Evolutionary conservation across 768 basidiomycete genomes (phyloP).

Genomic region (Hemileccinum impolitum): DNA sequence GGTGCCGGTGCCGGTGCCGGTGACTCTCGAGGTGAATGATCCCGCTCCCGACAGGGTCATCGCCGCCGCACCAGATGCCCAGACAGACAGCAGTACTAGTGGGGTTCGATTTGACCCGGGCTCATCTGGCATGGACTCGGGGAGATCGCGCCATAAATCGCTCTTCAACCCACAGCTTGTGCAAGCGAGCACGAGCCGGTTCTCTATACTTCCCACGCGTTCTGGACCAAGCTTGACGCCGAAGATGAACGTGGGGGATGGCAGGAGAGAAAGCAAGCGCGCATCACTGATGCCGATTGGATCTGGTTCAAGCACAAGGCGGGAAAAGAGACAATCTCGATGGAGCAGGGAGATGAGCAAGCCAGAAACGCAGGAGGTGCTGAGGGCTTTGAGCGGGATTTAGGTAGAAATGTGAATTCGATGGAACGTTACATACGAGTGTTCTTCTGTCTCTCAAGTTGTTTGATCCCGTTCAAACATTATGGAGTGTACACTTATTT

Average conservation of each 20-base stretch:
- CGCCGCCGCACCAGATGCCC: neutral
- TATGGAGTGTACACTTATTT: too few species aligned
- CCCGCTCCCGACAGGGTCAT: too few species aligned
- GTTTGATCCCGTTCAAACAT: too few species aligned
- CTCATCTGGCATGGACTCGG: neutral
- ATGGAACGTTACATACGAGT: neutral
- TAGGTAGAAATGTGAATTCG: neutral
- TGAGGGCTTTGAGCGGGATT: slow-evolving; percentile 9
- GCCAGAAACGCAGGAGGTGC: slow-evolving; percentile 22
- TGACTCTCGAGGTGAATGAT: too few species aligned
- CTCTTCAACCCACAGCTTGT: slow-evolving; percentile 8
- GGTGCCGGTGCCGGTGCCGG: too few species aligned
- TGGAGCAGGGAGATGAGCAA: slow-evolving; percentile 18
- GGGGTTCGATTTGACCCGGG: too few species aligned
- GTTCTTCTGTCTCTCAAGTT: neutral
- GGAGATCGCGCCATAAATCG: slow-evolving; percentile 8
- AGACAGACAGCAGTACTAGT: too few species aligned
- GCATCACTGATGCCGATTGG: neutral
- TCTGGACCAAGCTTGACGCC: neutral
- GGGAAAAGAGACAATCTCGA: slow-evolving; percentile 14
- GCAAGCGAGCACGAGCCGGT: slow-evolving; percentile 8
- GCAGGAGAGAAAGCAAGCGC: slow-evolving; percentile 4
- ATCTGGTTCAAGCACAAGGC: neutral
- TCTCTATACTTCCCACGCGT: slow-evolving; percentile 16
- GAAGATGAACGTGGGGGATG: neutral